phyloP scores from a whole-genome alignment of 2,329 filamentous ascomycete genomes.

The Zymoseptoria pseudotritici region DNA sequence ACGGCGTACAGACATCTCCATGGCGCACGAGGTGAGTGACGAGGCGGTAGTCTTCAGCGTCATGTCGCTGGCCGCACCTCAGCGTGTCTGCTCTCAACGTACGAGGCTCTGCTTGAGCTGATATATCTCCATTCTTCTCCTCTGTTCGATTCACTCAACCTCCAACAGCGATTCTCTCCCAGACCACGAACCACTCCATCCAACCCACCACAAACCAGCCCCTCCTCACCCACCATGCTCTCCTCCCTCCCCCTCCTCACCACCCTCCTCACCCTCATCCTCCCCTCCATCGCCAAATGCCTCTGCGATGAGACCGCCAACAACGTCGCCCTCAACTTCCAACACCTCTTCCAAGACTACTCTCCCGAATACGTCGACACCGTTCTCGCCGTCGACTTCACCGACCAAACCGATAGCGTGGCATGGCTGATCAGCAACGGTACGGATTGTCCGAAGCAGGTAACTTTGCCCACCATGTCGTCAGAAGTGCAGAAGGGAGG shows the following conservation, averaged over 20 bases:
- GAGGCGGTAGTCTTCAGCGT: not conserved
- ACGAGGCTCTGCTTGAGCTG: not conserved
- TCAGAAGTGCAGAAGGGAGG: too few species aligned
- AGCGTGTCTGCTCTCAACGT: not conserved
- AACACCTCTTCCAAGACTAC: slow-evolving; percentile 19
- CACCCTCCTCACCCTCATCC: not conserved
- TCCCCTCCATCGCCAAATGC: slow-evolving; percentile 7
- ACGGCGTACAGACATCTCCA: not conserved
- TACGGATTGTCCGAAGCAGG: slow-evolving; percentile 10
- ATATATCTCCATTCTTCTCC: not conserved
- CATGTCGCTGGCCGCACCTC: not conserved
- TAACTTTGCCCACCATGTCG: too few species aligned
- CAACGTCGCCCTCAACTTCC: slow-evolving; percentile 20
- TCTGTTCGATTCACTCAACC: too few species aligned
- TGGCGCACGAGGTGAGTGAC: not conserved
- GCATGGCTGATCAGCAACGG: slow-evolving; percentile 22
- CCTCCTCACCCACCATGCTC: not conserved
- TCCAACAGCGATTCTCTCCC: too few species aligned
- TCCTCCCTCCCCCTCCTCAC: not conserved
- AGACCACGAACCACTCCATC: not conserved
- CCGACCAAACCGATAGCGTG: slow-evolving; percentile 24
- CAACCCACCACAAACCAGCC: not conserved
- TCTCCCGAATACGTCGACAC: slow-evolving; percentile 14
- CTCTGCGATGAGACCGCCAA: slow-evolving; percentile 12
- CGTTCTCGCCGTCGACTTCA: slow-evolving; percentile 14